These are phyloP conservation scores for Dendrocalamus latiflorus DNA, from an alignment of 202 grass and related monocot genomes.

Conservation along the genomic window DNA sequence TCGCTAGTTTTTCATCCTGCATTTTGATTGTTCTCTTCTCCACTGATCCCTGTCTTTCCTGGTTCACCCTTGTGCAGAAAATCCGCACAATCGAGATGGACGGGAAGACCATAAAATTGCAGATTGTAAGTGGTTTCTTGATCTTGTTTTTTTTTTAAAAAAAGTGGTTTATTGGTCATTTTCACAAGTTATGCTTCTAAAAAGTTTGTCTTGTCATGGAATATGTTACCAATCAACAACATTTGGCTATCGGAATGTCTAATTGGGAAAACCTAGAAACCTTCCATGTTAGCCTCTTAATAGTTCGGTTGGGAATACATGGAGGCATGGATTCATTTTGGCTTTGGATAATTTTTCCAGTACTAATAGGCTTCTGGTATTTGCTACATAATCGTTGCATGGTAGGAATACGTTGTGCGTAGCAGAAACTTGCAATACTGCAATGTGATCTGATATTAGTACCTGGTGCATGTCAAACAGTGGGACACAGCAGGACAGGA, in stretches of 20 bases:
- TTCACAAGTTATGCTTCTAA: not conserved
- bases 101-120: conserved; percentile 61
- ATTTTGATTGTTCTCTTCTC: not conserved
- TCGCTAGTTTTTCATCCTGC: not conserved
- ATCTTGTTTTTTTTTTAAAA: no score
- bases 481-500: conserved; percentile 77
- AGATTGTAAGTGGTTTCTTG: conserved; percentile 83
- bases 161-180: not conserved
- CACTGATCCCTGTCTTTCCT: not conserved
- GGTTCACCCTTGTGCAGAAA: conserved; percentile 52
- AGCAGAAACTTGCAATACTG: not conserved
- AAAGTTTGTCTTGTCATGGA: not conserved
- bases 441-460: not conserved
- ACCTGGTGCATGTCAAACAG: conserved; percentile 14
- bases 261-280: not conserved
- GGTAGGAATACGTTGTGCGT: not conserved
- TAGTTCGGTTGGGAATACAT: not conserved
- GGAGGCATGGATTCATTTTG: not conserved
- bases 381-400: not conserved
- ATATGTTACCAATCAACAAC: not conserved
- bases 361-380: not conserved
- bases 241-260: not conserved
- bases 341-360: not conserved
- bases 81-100: conserved; percentile 68
- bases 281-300: not conserved